Percentiles rank a stretch among this genome's conserved stretches.
Evolutionary conservation across 2,329 filamentous ascomycete species (phyloP).

Genomic region (Blastomyces gilchristii): DNA sequence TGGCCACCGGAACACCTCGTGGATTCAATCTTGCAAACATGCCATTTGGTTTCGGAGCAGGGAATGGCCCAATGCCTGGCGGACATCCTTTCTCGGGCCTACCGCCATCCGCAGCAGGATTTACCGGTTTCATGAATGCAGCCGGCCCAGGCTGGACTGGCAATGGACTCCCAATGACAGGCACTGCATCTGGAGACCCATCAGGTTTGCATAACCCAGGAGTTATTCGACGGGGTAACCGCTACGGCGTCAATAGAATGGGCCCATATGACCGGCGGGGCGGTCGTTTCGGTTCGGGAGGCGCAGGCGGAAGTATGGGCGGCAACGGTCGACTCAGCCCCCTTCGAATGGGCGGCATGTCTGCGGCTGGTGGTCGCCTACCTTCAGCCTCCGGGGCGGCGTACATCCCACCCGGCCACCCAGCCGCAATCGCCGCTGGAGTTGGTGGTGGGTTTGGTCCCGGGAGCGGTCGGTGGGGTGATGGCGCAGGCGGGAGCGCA

Average conservation of each 20-base stretch:
- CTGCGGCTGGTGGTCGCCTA: conserved; percentile 26
- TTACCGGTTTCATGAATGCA: conserved; percentile 27
- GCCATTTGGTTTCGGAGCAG: conserved; percentile 48
- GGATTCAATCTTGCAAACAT: conserved; percentile 77
- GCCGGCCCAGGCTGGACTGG: conserved; percentile 23
- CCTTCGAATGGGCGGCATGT: conserved; percentile 25
- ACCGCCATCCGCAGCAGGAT: conserved; percentile 20
- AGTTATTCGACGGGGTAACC: conserved; percentile 58
- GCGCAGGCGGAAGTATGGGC: conserved; percentile 22
- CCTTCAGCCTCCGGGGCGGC: conserved; percentile 23
- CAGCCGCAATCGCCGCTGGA: conserved; percentile 31
- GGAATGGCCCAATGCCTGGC: conserved; percentile 32
- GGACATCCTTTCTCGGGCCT: conserved; percentile 23
- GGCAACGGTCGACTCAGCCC: conserved; percentile 40
- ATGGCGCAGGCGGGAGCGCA: conserved; percentile 61
- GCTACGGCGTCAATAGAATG: conserved; percentile 49
- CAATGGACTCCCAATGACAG: conserved; percentile 20
- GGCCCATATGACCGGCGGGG: conserved; percentile 63
- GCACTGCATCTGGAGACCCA: conserved; percentile 30
- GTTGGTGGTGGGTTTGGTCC: conserved; percentile 36
- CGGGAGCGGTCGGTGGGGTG: conserved; percentile 55
- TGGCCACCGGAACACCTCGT: conserved; percentile 72
- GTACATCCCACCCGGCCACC: conserved; percentile 33
- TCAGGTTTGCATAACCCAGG: conserved; percentile 45
- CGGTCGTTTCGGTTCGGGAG: conserved; percentile 43